Evolutionary conservation across 2,329 filamentous ascomycete genomes (phyloP).

Genomic region (Lachnellula arida): DNA sequence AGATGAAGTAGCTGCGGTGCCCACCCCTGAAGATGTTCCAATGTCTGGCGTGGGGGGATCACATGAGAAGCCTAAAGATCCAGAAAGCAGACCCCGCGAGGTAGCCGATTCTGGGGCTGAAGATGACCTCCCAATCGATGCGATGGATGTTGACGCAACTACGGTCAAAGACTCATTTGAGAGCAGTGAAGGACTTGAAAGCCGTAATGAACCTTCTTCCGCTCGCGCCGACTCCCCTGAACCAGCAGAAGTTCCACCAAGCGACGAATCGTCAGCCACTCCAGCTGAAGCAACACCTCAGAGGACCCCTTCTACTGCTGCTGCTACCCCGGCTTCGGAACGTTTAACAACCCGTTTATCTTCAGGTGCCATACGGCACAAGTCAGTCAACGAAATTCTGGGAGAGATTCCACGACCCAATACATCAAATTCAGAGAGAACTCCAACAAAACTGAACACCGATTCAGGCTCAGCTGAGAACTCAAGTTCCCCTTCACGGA

Average conservation of each 20-base stretch:
- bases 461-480: slow-evolving; percentile 20
- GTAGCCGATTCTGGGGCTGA: slow-evolving; percentile 28
- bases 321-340: slow-evolving; percentile 37
- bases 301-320: slow-evolving; percentile 25
- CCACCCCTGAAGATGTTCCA: slow-evolving; percentile 18
- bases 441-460: slow-evolving; percentile 8
- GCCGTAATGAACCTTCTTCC: slow-evolving; percentile 2
- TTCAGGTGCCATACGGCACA: slow-evolving; percentile 65
- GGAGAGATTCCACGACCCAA: slow-evolving; percentile 49
- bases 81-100: slow-evolving; percentile 14
- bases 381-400: slow-evolving; percentile 69
- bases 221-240: neutral
- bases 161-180: slow-evolving; percentile 28
- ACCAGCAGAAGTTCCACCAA: slow-evolving; percentile 3
- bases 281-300: slow-evolving; percentile 19
- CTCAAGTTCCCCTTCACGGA: slow-evolving; percentile 28
- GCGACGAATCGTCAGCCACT: slow-evolving; percentile 10
- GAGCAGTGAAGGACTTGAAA: slow-evolving; percentile 14
- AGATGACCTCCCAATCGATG: slow-evolving; percentile 20
- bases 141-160: slow-evolving; percentile 27
- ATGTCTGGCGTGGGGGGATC: slow-evolving; percentile 13
- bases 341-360: slow-evolving; percentile 66
- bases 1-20: slow-evolving; percentile 22
- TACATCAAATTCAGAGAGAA: slow-evolving; percentile 19
- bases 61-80: slow-evolving; percentile 5